Base-by-base conservation (phyloP, 2,329 filamentous ascomycete genomes). In the Fusarium luffae region DNA sequence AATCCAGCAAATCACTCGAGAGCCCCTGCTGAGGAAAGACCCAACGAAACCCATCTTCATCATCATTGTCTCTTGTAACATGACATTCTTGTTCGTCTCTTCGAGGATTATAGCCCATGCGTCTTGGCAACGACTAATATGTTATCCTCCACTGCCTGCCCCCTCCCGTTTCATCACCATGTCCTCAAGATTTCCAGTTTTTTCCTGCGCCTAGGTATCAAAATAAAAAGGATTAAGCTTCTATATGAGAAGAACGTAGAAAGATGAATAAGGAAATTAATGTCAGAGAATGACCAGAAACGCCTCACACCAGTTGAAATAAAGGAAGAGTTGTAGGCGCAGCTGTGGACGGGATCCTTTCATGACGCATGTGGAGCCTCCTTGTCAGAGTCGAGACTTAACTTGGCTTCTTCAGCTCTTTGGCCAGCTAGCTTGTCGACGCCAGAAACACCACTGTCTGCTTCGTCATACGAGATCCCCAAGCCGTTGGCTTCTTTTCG, bases 391-490 rank as follows among this genome's bases (percentile, higher is more conserved):
- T 79, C 76, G 42, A 74, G 73, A 37, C 62, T 72, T 27, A 75
- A 50, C 52, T 74, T 74, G 27, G 74, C 75, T 32, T 79, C 79
- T 34, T 81, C 80, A 27, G 75, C 69, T 60, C 78, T 79, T 28
- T 75, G 76, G 3, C 76, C 69, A 6, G 74, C 76, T 40, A 79
- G 66, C 68, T 81, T 83, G 68, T 82, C 82, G 51, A 84, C 68
- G 19, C 81, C 83, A 9, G 82, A 80, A 19, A 82, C 79, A 23
- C 79, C 81, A 70, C 81, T 81, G 68, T 85, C 82, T 2, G 77
- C 76, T 65, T 83, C 82, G 52, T 79, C 79, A 50, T 80, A 81
- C 5, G 72, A 75, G 23, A 84, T 82, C 3, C 83, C 82, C n/a
- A 83, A 76, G 13, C 81, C 79, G 37, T 82, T 80, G 34, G 74